Conservation (phyloP, 192 early-diverging fungal species). For the Ambispora gerdemannii region DNA sequence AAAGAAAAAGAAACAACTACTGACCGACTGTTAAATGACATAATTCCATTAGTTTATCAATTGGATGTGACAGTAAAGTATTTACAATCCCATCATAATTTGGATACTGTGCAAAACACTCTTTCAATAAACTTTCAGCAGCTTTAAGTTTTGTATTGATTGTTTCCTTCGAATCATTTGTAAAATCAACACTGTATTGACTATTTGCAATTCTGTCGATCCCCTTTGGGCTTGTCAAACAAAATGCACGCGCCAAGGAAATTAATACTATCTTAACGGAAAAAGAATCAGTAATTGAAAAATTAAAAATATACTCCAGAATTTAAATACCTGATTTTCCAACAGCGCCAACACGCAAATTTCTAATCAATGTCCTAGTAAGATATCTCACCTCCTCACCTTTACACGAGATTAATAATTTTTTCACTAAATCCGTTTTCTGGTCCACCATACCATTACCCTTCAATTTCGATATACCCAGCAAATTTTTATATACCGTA, state of each 20-base stretch:
- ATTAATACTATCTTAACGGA: constrained; percentile 74
- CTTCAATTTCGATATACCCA: constrained; percentile 29
- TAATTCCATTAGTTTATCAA: constrained; percentile 49
- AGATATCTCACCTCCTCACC: constrained; percentile 45
- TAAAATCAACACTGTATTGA: constrained; percentile 33
- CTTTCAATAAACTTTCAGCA: constrained; percentile 47
- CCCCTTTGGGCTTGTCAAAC: constrained; percentile 32
- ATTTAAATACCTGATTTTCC: too few relatives aligned
- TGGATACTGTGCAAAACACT: constrained; percentile 67
- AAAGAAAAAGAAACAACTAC: too few relatives aligned
- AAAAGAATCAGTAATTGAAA: too few relatives aligned
- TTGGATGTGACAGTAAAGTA: constrained; percentile 61
- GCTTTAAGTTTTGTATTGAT: constrained; percentile 33
- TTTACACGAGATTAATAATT: constrained; percentile 41
- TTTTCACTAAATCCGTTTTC: constrained; percentile 45
- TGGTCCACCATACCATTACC: constrained; percentile 34
- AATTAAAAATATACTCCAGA: too few relatives aligned
- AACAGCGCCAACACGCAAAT: constrained; percentile 79
- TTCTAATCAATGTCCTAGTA: constrained; percentile 56
- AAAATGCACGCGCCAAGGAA: constrained; percentile 67
- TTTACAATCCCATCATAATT: constrained; percentile 77
- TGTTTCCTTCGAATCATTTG: constrained; percentile 38
- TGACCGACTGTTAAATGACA: constrained; percentile 73
- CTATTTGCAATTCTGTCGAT: background rate
- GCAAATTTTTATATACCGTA: constrained; percentile 27